A percentile compares a stretch with the other conserved stretches of the same genome.
phyloP scores from a whole-genome alignment of 2,329 filamentous ascomycete species.

The Colletotrichum godetiae region DNA sequence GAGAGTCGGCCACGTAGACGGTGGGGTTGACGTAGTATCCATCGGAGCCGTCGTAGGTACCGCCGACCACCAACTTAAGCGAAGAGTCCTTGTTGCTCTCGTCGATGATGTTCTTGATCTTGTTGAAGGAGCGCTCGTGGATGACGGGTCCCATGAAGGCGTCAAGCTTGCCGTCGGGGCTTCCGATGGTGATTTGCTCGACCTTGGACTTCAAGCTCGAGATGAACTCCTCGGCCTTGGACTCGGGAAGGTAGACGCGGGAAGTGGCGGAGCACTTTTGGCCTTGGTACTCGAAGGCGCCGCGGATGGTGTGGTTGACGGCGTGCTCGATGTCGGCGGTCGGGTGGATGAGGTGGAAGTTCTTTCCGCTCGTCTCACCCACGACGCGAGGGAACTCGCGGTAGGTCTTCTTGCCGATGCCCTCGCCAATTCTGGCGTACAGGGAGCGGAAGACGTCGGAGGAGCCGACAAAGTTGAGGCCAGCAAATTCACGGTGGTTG shows the following conservation, averaged over 20 bases:
- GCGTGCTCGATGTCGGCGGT: constrained; percentile 84
- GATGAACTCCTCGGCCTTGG: constrained; percentile 69
- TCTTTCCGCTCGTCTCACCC: constrained; percentile 93
- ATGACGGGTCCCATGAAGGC: constrained; percentile 89
- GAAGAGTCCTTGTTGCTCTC: constrained; percentile 80
- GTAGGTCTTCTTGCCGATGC: constrained; percentile 85
- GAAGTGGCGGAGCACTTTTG: constrained; percentile 93
- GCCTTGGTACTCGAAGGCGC: constrained; percentile 90
- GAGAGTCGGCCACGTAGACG: constrained; percentile 80
- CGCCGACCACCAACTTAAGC: constrained; percentile 79
- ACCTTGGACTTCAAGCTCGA: constrained; percentile 72
- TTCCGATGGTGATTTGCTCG: constrained; percentile 76
- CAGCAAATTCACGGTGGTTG: constrained; percentile 82
- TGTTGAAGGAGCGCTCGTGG: constrained; percentile 83
- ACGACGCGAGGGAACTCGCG: constrained; percentile 88
- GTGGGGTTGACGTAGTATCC: constrained; percentile 90
- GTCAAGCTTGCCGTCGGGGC: constrained; percentile 72
- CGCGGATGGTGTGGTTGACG: constrained; percentile 83
- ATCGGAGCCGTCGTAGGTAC: constrained; percentile 79
- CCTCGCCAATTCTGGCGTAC: constrained; percentile 86
- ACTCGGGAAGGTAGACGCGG: constrained; percentile 81
- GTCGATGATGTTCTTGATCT: constrained; percentile 81
- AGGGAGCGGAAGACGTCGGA: constrained; percentile 90
- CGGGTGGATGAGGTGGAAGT: constrained; percentile 87
- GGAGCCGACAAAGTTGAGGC: constrained; percentile 95